Base-by-base conservation (phyloP, 768 basidiomycete genomes). In the Coprinopsis strossmayeri region DNA sequence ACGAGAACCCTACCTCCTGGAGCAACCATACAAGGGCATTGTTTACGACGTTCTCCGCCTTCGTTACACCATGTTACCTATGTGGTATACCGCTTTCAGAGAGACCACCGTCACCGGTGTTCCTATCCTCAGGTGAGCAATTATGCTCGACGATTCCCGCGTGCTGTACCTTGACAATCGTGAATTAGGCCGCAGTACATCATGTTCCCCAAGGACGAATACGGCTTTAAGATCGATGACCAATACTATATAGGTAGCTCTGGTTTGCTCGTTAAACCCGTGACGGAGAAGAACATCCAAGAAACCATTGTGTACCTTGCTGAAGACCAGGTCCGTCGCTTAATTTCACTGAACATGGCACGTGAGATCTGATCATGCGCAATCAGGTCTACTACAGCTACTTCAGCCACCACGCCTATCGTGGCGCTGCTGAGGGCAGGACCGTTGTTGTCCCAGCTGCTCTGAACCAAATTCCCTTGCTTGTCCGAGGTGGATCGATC, bases 71-170 rank as follows among this genome's bases (percentile, higher is more conserved):
- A 76, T 97, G 69, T 69, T 99, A 23, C 91, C 92, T 0, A 74
- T 94, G 13, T 97, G 95, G 94, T 99, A 99, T 64, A 97, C 90
- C n/a, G 90, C 90, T 1, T 97, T 98, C 81, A 77, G 82, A 35
- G 90, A 97, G 62, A 82, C 91, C 5, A 87, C 83, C 53, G 72
- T 84, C 10, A 82, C 76, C 4, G 95, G 95, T 1, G 60, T 84
- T 21, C 93, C 95, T 2, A 77, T 97, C 45, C 64, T 95, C 55
- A 77, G 89, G 93, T 91, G 58, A 50, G 76, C 28, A n/a, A 45
- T 40, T 5, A 3, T 21, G 3, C 18, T 10, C 5, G 28, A 20
- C 3, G 10, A 7, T 32, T 13, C 27, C 20, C 9, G 30, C 34
- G 32, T 53, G n/a, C 32, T 46, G 7, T 5, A 38, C 17, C 10